Base-by-base conservation (phyloP, 805 yeast genomes). In the Kuraishia borneana region DNA sequence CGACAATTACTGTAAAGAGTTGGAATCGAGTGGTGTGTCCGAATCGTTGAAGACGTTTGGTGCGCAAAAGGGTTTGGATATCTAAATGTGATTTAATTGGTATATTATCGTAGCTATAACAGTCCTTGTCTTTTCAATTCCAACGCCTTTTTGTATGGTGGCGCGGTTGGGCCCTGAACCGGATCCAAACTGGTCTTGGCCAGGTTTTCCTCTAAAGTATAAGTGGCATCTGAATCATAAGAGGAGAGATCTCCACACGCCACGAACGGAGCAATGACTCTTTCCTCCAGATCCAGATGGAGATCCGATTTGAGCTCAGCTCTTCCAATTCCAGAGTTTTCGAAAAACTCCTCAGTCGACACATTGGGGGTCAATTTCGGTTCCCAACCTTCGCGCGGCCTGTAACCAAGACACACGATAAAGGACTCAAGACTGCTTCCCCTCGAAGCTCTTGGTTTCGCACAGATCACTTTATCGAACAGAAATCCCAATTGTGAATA, bases 141-240 rank as follows among this genome's bases (percentile, higher is more conserved):
- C 37, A 92, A 58, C 0, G 97, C 98, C 38, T 74, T 73, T 58
- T 89, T 89, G 57, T 92, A 92, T 1, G 98, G 96, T 2, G 98
- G 98, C 21, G 95, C 92, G 1, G 96, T 88, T 6, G 98, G 98
- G 54, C 76, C 65, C 49, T 92, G 97, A 8, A 92, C 94, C 0
- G 98, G 98, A 44, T 85, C 94, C 39, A 92, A 58, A 38, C 85
- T 77, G 12, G 56, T 43, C 21, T 51, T 43, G 5, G 58, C 54
- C 14, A 52, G 54, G 16, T 53, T 54, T 26, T 51, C 55, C 21
- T 73, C 76, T 26, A 77, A 56, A 5, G 74, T 58, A 51, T 92
- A 92, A 0, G 97, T 89, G 1, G 98, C 98, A 58, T 92, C 98
- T 1, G 96, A 83, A 54, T 92, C 98, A 34, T 79, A 82, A 44